Evolutionary conservation across 1,284 basidiomycete genomes (phyloP).

Genomic region (Rhodofomes roseus): DNA sequence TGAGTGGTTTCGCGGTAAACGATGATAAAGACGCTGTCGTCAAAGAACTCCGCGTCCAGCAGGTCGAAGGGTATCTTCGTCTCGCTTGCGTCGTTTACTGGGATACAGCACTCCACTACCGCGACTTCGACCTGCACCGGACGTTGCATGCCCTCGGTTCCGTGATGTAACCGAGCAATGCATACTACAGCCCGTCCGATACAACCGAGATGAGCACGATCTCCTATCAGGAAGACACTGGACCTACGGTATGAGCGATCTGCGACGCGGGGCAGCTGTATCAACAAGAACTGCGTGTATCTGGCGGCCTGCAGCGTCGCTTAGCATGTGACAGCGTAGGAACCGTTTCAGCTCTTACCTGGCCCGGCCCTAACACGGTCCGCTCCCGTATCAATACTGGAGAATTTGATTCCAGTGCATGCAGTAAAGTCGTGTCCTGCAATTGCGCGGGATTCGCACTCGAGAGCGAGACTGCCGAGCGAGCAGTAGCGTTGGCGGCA

Average conservation of each 20-base stretch:
- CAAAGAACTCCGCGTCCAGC: constrained; percentile 71
- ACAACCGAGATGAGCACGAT: constrained; percentile 6
- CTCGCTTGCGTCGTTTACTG: constrained; percentile 13
- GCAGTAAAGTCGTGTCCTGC: constrained; percentile 5
- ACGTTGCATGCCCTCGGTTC: constrained; percentile 8
- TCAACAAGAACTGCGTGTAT: constrained; percentile 23
- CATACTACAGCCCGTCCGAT: constrained; percentile 17
- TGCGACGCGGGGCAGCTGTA: constrained; percentile 20
- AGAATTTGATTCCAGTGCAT: constrained; percentile 9
- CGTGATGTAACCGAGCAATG: constrained; percentile 21
- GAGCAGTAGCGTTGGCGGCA: constrained; percentile 60
- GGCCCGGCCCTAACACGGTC: constrained; percentile 40
- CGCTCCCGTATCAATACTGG: constrained; percentile 45
- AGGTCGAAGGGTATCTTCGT: constrained; percentile 37
- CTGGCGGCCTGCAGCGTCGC: constrained; percentile 18
- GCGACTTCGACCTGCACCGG: constrained; percentile 18
- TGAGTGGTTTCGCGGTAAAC: constrained; percentile 37
- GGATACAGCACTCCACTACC: constrained; percentile 20
- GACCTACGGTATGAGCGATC: constrained; percentile 21
- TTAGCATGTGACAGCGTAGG: constrained; percentile 10
- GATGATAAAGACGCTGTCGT: constrained; percentile 63
- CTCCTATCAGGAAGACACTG: constrained; percentile 7
- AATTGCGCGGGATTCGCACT: constrained; percentile 3
- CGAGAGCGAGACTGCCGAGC: constrained; percentile 45
- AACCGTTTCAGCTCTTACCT: constrained; percentile 37